Evolutionary conservation across 176 grass and related monocot species (phyloP).

Genomic region (Dactylis glomerata): DNA sequence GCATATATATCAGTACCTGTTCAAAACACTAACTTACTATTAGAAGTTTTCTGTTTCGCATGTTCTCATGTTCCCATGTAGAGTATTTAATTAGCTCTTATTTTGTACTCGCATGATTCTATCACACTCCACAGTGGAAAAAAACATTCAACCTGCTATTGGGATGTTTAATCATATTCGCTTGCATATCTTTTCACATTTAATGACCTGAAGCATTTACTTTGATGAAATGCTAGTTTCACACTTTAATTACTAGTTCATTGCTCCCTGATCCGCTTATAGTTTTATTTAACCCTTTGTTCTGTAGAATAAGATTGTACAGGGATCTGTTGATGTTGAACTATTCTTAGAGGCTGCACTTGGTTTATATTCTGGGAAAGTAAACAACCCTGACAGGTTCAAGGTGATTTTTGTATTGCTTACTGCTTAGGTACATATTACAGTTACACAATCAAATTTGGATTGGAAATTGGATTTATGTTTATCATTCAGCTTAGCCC

Average conservation of each 20-base stretch:
- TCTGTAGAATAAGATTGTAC: constrained; percentile 64
- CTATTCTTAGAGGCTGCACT: constrained; percentile 75
- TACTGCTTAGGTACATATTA: constrained; percentile 9
- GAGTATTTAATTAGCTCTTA: constrained; percentile 6
- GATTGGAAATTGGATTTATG: constrained; percentile 27
- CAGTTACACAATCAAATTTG: constrained; percentile 5
- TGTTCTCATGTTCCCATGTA: background rate
- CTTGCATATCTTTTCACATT: constrained; percentile 14
- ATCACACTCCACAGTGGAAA: background rate
- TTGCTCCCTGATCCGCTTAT: constrained; percentile 27
- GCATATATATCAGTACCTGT: constrained; percentile 34
- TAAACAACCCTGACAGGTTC: constrained; percentile 59
- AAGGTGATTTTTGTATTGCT: constrained; percentile 58
- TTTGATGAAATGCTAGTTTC: no score
- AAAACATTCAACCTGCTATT: background rate
- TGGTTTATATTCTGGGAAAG: constrained; percentile 61
- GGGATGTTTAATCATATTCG: background rate
- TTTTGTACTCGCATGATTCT: background rate
- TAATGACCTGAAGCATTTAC: background rate
- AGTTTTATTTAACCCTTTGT: constrained; percentile 48
- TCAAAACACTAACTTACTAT: constrained; percentile 10
- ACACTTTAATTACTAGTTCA: constrained; percentile 1
- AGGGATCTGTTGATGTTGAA: constrained; percentile 78
- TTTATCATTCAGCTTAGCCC: constrained; percentile 7
- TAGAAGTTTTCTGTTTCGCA: background rate